phyloP scores from a whole-genome alignment of 495 filamentous ascomycete species.

The Aspergillus biplanus region DNA sequence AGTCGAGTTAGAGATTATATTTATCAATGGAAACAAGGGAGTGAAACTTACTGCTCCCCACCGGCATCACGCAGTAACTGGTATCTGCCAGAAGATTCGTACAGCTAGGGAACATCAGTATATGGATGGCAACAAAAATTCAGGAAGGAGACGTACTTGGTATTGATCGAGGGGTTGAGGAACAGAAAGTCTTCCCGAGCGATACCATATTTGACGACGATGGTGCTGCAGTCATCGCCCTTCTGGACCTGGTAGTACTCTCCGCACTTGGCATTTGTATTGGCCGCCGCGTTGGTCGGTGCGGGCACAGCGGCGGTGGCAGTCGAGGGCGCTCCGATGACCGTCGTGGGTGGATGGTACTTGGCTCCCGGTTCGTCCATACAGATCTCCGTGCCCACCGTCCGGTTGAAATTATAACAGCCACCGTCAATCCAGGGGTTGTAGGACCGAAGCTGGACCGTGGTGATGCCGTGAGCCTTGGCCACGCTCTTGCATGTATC shows the following conservation, averaged over 20 bases:
- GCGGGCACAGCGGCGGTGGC: background rate
- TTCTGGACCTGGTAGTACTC: conserved; percentile 10
- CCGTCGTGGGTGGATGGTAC: background rate
- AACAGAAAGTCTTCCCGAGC: conserved; percentile 4
- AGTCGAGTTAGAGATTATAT: too few species aligned
- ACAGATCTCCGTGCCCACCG: conserved; percentile 5
- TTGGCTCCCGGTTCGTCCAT: conserved; percentile 9
- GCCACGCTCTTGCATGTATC: conserved; percentile 31
- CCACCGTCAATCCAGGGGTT: conserved; percentile 20
- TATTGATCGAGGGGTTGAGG: conserved; percentile 9
- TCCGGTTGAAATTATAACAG: conserved; percentile 19
- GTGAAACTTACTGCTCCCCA: conserved; percentile 1
- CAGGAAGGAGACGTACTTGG: background rate
- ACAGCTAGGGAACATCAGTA: background rate
- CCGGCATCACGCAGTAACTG: conserved; percentile 9
- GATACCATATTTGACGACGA: conserved; percentile 1
- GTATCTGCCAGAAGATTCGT: conserved; percentile 5
- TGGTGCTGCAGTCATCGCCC: background rate
- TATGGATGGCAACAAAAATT: too few species aligned
- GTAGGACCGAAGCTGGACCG: conserved; percentile 23
- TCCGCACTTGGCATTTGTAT: background rate
- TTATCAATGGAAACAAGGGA: too few species aligned
- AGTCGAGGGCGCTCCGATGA: background rate
- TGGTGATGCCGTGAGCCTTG: conserved; percentile 20
- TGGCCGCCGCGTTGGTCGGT: conserved; percentile 6